A percentile compares a stretch with the other conserved stretches of the same genome.
Evolutionary conservation across 306 rosid species (phyloP).

Genomic region (Nissolia schottii): DNA sequence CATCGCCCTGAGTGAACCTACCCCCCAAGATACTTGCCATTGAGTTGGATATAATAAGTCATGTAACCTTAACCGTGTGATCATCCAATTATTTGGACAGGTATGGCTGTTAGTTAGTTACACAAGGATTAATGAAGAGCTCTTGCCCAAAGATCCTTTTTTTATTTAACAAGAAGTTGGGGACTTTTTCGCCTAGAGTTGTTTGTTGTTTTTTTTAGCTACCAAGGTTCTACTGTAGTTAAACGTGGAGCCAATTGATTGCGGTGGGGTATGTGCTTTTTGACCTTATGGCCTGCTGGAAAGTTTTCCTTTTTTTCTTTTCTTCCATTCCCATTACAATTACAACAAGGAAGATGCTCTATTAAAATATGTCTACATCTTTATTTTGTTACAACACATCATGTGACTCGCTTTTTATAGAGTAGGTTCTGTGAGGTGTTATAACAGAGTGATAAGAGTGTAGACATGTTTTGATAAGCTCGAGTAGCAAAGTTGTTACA

Average conservation of each 20-base stretch:
- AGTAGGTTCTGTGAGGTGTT: too few species aligned
- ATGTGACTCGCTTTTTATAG: too few species aligned
- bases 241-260: not conserved
- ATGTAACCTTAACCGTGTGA: not conserved
- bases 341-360: too few species aligned
- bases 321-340: conserved; percentile 27
- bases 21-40: not conserved
- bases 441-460: too few species aligned
- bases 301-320: conserved; percentile 18
- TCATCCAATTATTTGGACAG: not conserved
- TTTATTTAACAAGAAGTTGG: not conserved
- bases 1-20: not conserved
- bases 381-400: too few species aligned
- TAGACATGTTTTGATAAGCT: too few species aligned
- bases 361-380: too few species aligned
- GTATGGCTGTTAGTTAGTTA: not conserved
- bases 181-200: not conserved
- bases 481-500: too few species aligned
- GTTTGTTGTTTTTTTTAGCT: not conserved
- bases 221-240: not conserved
- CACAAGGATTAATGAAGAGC: not conserved
- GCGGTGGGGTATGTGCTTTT: conserved; percentile 26
- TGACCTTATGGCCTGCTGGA: conserved; percentile 34
- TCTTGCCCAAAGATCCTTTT: not conserved
- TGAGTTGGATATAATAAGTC: too few species aligned